Conservation (phyloP, 176 grass and related monocot genomes). For the Eleusine indica region DNA sequence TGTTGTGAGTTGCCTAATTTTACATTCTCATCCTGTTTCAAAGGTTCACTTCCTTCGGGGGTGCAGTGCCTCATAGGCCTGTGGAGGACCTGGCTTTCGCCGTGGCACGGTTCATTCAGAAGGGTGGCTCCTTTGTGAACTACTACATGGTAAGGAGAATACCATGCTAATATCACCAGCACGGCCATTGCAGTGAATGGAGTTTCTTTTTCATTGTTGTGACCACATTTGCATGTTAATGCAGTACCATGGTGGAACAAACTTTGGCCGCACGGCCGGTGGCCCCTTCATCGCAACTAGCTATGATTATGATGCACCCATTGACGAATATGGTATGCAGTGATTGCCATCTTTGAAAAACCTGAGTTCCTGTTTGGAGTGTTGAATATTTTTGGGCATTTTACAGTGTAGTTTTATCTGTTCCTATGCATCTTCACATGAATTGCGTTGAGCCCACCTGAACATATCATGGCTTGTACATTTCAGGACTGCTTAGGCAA, state of each 20-base stretch:
- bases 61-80: conserved; percentile 72
- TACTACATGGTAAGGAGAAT: conserved; percentile 80
- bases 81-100: conserved; percentile 86
- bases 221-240: conserved; percentile 43
- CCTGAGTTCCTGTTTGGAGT: background rate
- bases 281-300: conserved; percentile 92
- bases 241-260: conserved; percentile 97
- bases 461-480: background rate
- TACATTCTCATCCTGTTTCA: background rate
- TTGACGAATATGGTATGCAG: conserved; percentile 87
- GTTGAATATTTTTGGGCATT: background rate
- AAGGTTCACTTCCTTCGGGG: conserved; percentile 90
- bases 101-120: conserved; percentile 85
- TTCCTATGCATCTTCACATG: background rate
- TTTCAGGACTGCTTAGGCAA: conserved; percentile 75
- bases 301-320: conserved; percentile 94
- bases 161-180: conserved; percentile 21
- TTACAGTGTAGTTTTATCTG: background rate
- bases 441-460: background rate
- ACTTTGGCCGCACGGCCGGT: conserved; percentile 86
- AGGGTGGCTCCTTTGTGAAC: conserved; percentile 93
- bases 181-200: conserved; percentile 40
- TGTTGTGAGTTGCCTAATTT: background rate
- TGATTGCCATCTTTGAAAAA: conserved; percentile 35
- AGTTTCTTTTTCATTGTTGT: conserved; percentile 32